Percentiles rank a stretch among this genome's conserved stretches.
Evolutionary conservation across 1,284 basidiomycete genomes (phyloP).

Genomic region (Anthracocystis panici-leucophaei): DNA sequence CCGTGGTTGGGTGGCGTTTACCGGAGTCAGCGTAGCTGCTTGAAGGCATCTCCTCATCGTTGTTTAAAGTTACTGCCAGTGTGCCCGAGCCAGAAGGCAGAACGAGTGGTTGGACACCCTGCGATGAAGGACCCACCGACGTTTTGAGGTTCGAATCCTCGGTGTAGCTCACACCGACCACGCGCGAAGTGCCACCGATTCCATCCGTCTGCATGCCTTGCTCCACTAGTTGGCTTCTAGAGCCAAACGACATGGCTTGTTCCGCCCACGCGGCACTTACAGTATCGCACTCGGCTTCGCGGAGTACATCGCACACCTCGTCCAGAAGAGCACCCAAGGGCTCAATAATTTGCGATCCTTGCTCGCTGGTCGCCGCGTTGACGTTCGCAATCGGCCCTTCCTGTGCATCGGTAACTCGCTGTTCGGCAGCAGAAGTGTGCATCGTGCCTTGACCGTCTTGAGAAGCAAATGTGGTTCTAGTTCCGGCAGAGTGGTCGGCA

Average conservation of each 20-base stretch:
- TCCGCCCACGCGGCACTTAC: not conserved
- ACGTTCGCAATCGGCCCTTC: not conserved
- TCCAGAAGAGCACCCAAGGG: not conserved
- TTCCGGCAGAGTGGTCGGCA: not conserved
- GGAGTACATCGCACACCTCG: not conserved
- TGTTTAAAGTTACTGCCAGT: not conserved
- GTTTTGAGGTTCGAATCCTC: not conserved
- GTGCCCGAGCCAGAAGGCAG: not conserved
- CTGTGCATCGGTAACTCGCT: not conserved
- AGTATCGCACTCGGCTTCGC: not conserved
- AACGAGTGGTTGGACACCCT: not conserved
- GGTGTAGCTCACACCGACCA: not conserved
- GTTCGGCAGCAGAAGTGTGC: not conserved
- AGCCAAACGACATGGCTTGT: not conserved
- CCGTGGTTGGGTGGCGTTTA: not conserved
- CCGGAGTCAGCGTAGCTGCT: not conserved
- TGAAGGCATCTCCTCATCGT: conserved; percentile 2
- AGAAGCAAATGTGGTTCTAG: not conserved
- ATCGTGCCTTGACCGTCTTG: not conserved
- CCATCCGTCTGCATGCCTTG: not conserved
- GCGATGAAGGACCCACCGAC: not conserved
- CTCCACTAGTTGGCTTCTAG: not conserved
- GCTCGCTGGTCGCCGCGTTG: not conserved
- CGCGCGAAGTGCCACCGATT: not conserved
- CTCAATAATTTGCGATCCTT: not conserved